Evolutionary conservation across 2,329 filamentous ascomycete species (phyloP).

Genomic region (Phaeosphaeria sp.): DNA sequence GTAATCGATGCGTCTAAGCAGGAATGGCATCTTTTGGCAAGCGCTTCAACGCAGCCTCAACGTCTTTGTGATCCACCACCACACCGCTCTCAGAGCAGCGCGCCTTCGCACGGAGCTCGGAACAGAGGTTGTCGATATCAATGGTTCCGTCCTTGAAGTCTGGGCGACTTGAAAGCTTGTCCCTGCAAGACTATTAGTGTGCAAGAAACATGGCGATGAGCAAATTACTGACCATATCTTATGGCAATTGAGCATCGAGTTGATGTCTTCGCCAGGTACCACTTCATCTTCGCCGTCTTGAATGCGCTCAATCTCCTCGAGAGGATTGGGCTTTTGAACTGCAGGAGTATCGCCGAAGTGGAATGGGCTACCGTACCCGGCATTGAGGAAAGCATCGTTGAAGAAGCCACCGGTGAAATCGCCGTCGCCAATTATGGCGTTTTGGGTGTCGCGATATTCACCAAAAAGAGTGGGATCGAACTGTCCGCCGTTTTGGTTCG

Average conservation of each 20-base stretch:
- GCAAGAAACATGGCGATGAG: not conserved
- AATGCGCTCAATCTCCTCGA: slow-evolving; percentile 78
- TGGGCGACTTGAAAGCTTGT: slow-evolving; percentile 84
- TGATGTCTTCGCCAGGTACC: slow-evolving; percentile 65
- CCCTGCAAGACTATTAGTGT: slow-evolving; percentile 66
- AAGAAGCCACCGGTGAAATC: slow-evolving; percentile 74
- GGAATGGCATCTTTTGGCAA: slow-evolving; percentile 43
- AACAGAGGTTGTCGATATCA: slow-evolving; percentile 91
- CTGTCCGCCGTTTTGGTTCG: slow-evolving; percentile 80
- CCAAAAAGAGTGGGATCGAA: slow-evolving; percentile 94
- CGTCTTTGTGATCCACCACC: slow-evolving; percentile 87
- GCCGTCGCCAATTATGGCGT: slow-evolving; percentile 73
- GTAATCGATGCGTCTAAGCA: slow-evolving; percentile 2
- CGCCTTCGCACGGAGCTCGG: slow-evolving; percentile 92
- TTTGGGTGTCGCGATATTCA: slow-evolving; percentile 89
- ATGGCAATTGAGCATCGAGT: slow-evolving; percentile 79
- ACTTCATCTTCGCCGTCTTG: slow-evolving; percentile 74
- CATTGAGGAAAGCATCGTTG: slow-evolving; percentile 78
- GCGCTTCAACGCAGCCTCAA: slow-evolving; percentile 67
- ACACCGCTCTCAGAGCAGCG: slow-evolving; percentile 92
- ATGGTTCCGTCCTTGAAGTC: slow-evolving; percentile 90
- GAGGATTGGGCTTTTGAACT: slow-evolving; percentile 66
- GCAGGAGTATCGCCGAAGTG: slow-evolving; percentile 65
- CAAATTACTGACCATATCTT: slow-evolving; percentile 81
- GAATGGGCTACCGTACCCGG: slow-evolving; percentile 81